A percentile compares a stretch with the other conserved stretches of the same genome.
Evolutionary conservation across 164 flowering plant genomes (phyloP).

Genomic region (Macadamia tetraphylla): DNA sequence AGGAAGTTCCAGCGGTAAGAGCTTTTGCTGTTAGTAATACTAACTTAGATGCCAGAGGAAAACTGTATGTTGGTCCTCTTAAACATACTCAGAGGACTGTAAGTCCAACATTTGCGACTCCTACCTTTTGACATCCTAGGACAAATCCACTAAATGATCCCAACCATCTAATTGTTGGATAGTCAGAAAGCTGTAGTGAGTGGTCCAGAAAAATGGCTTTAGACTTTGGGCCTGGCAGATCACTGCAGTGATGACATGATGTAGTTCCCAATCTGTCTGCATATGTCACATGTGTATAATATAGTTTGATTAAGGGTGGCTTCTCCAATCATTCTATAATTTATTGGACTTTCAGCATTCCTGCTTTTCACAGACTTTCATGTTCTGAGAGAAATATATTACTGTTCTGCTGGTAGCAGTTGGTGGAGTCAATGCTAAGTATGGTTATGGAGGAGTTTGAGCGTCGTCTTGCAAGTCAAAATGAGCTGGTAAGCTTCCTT

Average conservation of each 20-base stretch:
- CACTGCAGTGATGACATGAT: not conserved
- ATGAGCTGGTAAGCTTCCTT: slow-evolving; percentile 33
- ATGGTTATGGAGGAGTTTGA: slow-evolving; percentile 87
- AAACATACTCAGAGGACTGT: not conserved
- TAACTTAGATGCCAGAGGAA: no score
- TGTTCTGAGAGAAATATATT: not conserved
- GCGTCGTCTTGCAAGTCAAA: slow-evolving; percentile 48
- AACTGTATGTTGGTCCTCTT: no score
- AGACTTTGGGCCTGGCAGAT: not conserved
- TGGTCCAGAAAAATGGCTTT: not conserved
- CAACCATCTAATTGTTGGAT: not conserved
- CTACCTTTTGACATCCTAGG: not conserved
- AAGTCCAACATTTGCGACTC: not conserved
- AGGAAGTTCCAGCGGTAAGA: slow-evolving; percentile 84
- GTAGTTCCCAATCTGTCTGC: not conserved
- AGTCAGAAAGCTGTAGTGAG: not conserved
- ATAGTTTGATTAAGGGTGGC: not conserved
- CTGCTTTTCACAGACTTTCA: not conserved
- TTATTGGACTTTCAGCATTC: not conserved
- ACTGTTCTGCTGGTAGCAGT: slow-evolving; percentile 33
- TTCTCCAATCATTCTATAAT: not conserved
- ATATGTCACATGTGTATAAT: not conserved
- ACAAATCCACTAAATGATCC: not conserved
- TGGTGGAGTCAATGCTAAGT: slow-evolving; percentile 72
- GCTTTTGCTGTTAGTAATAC: slow-evolving; percentile 1